A percentile compares a stretch with the other conserved stretches of the same genome.
Evolutionary conservation across 331 rosid species (phyloP).

Genomic region (Dryas integrifolia): DNA sequence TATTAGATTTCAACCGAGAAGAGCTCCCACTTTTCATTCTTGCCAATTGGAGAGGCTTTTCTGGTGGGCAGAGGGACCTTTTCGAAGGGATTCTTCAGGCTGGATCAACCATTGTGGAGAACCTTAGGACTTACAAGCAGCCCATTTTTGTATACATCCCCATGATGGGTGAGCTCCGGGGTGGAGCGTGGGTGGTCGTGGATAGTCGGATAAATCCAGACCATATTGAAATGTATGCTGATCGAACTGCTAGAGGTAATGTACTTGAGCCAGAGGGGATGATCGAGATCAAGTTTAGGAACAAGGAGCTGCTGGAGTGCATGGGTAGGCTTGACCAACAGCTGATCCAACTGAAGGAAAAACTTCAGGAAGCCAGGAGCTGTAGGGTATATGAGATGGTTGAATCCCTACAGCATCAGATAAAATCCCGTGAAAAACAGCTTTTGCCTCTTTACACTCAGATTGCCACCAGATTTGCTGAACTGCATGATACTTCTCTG

Average conservation of each 20-base stretch:
- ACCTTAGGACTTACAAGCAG: slow-evolving; percentile 94
- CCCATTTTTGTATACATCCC: slow-evolving; percentile 95
- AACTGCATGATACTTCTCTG: slow-evolving; percentile 88
- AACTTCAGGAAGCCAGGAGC: slow-evolving; percentile 78
- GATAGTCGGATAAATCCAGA: slow-evolving; percentile 90
- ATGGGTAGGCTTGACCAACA: slow-evolving; percentile 94
- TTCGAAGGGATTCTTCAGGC: slow-evolving; percentile 99
- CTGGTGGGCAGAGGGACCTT: slow-evolving; percentile 99
- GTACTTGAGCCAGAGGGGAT: slow-evolving; percentile 99
- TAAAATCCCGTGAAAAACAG: slow-evolving; percentile 81
- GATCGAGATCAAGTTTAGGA: slow-evolving; percentile 96
- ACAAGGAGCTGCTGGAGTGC: slow-evolving; percentile 83
- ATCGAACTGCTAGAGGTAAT: slow-evolving; percentile 86
- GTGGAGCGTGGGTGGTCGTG: slow-evolving; percentile 99
- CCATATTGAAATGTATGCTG: slow-evolving; percentile 96
- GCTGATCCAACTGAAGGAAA: slow-evolving; percentile 64
- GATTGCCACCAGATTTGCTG: slow-evolving; percentile 93
- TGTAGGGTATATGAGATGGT: slow-evolving; percentile 32
- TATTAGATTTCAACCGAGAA: slow-evolving; percentile 90
- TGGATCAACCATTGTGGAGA: slow-evolving; percentile 96
- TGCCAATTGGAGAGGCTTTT: slow-evolving; percentile 98
- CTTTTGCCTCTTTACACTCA: slow-evolving; percentile 91
- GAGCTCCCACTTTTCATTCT: slow-evolving; percentile 96
- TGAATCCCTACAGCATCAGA: slow-evolving; percentile 79
- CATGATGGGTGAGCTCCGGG: slow-evolving; percentile 98